Percentiles rank a stretch among this genome's conserved stretches.
These are phyloP conservation scores for Allium cepa DNA, from an alignment of 106 monocot species.

Conservation along the genomic window DNA sequence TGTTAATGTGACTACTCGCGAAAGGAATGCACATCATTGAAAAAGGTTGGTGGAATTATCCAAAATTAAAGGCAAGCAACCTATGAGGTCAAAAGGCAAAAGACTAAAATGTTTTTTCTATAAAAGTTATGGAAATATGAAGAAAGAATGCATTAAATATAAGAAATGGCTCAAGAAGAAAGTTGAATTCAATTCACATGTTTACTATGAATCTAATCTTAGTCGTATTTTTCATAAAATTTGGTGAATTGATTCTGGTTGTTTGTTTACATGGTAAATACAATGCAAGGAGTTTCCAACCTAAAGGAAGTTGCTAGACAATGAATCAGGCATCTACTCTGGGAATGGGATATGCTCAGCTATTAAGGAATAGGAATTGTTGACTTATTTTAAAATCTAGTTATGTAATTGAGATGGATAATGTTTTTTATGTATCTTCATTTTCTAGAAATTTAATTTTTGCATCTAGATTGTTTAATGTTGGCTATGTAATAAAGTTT, in stretches of 20 bases:
- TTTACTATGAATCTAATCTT: conserved; percentile 4
- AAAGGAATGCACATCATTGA: not conserved
- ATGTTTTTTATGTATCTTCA: not conserved
- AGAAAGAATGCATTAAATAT: conserved; percentile 12
- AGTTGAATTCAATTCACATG: not conserved
- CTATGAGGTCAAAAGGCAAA: not conserved
- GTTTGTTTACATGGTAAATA: not conserved
- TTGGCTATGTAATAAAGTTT: not conserved
- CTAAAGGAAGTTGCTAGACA: not conserved
- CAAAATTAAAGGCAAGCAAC: not conserved
- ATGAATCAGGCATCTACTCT: not conserved
- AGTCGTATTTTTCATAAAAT: not conserved
- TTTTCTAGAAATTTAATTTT: conserved; percentile 8
- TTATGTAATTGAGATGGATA: not conserved
- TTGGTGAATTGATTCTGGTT: not conserved
- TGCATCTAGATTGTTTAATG: not conserved
- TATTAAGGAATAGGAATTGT: not conserved
- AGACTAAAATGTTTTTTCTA: not conserved
- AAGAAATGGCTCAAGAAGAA: conserved; percentile 5
- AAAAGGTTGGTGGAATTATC: not conserved
- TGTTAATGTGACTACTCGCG: not conserved
- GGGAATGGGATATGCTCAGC: not conserved
- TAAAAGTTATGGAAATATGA: not conserved
- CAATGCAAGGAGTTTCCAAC: not conserved
- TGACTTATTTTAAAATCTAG: not conserved